phyloP scores from a whole-genome alignment of 1,284 basidiomycete genomes.

The Xerocomus nothofagi region DNA sequence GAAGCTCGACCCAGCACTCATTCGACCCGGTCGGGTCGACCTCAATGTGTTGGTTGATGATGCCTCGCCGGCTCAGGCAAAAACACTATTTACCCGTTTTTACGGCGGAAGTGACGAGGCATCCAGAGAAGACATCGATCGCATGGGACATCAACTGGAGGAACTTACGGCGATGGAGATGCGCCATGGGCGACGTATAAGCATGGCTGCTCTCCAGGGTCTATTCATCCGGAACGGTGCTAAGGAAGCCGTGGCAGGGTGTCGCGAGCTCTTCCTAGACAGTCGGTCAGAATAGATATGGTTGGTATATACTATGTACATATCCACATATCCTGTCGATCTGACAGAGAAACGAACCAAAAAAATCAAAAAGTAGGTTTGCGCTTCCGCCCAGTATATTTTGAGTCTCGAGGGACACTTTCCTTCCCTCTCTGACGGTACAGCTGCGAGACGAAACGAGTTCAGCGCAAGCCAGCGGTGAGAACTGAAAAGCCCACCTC shows the following conservation, averaged over 20 bases:
- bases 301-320: constrained; percentile 11
- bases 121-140: constrained; percentile 40
- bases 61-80: constrained; percentile 81
- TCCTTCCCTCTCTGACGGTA: constrained; percentile 83
- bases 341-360: neutral
- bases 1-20: constrained; percentile 85
- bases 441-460: constrained; percentile 44
- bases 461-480: neutral
- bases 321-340: constrained; percentile 1
- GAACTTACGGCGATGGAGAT: constrained; percentile 54
- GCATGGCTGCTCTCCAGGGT: constrained; percentile 94
- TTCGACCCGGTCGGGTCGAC: constrained; percentile 94
- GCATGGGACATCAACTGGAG: constrained; percentile 52
- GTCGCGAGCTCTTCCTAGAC: constrained; percentile 51
- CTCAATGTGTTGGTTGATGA: constrained; percentile 85
- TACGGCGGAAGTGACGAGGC: constrained; percentile 56
- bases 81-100: constrained; percentile 81
- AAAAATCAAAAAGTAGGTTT: constrained; percentile 58
- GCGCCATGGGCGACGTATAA: constrained; percentile 60
- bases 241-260: constrained; percentile 58
- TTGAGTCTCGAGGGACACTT: constrained; percentile 76
- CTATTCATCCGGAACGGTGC: constrained; percentile 82
- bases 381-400: constrained; percentile 78
- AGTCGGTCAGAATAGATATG: constrained; percentile 33
- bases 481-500: constrained; percentile 48